A percentile compares a stretch with the other conserved stretches of the same genome.
Evolutionary conservation across 345 rosid genomes (phyloP).

Genomic region (Eucalyptus albens): DNA sequence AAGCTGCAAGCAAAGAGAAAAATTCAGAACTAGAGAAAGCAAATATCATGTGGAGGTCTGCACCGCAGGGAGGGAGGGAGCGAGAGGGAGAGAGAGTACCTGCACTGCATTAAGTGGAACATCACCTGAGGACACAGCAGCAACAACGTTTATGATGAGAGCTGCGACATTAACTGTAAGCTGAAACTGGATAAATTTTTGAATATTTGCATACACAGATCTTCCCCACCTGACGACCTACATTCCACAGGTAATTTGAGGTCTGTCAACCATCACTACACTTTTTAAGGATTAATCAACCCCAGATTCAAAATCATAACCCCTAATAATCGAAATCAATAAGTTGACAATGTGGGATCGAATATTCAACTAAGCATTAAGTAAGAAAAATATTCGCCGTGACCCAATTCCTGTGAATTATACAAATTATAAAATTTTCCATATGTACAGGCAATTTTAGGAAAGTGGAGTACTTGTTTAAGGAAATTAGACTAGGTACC

Average conservation of each 20-base stretch:
- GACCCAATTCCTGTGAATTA: background rate
- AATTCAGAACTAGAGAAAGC: background rate
- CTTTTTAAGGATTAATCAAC: background rate
- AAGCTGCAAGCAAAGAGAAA: slow-evolving; percentile 33
- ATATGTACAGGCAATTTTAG: background rate
- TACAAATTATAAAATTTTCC: background rate
- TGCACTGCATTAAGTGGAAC: slow-evolving; percentile 97
- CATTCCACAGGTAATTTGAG: background rate
- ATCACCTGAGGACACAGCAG: slow-evolving; percentile 88
- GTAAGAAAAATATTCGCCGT: background rate
- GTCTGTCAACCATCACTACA: background rate
- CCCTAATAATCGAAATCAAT: accelerated
- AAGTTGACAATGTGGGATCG: background rate
- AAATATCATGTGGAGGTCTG: background rate
- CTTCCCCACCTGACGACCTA: slow-evolving; percentile 99
- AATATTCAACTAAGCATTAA: background rate
- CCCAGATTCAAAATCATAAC: accelerated
- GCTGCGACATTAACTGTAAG: slow-evolving; percentile 97
- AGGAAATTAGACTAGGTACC: background rate
- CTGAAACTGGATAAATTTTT: slow-evolving; percentile 97
- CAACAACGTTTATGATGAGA: slow-evolving; percentile 84
- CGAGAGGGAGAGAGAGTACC: slow-evolving; percentile 20
- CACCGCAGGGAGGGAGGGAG: background rate
- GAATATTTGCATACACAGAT: slow-evolving; percentile 96
- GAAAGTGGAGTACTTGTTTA: background rate